Base-by-base conservation (phyloP, 176 grass and related monocot species). In the Elymus sibiricus region DNA sequence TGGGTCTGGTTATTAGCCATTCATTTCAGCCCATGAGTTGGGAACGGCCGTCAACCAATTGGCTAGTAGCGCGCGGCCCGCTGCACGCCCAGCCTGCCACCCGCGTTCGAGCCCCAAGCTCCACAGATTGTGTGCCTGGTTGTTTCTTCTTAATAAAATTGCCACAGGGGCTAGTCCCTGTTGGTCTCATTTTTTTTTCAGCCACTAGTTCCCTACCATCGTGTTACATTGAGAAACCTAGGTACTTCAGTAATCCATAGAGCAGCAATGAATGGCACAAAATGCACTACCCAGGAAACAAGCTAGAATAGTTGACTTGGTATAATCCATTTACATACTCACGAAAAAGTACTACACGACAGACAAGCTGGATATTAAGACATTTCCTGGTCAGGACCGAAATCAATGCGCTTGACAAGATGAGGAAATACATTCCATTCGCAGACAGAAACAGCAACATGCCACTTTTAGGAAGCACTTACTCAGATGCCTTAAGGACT, bases 311-410 rank as follows among this genome's bases (percentile, higher is more conserved):
- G 42, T 77, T 78, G 7, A 67, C 22, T 69, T 28, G 21, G 32
- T 47, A 47, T 78, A 70, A 15, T 24, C 5, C 11, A 75, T 44
- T 9, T 21, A 19, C n/a, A 76, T 59, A 76, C n/a, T 58, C 65
- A 43, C 2, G 16, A 76, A 21, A 24, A 70, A 86, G 22, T 76
- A 79, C 32, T 24, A 24, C n/a, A 40, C 24, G 80, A 7, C 47
- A 79, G 40, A 80, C 64, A 80, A 68, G 19, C 27, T 44, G 40
- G 32, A 35, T 47, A 32, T 51, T 39, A 85, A 53, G 83, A 77
- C 53, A n/a, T 77, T 79, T 58, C 6, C 68, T 11, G 42, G 34
- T 38, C 78, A 70, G 16, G 77, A 17, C 7, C 16, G 7, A 19
- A 70, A 59, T 44, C 69, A 78, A 42, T 70, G 46, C 42, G 69